phyloP scores from a whole-genome alignment of 306 rosid genomes.

The Castanospermum australe region DNA sequence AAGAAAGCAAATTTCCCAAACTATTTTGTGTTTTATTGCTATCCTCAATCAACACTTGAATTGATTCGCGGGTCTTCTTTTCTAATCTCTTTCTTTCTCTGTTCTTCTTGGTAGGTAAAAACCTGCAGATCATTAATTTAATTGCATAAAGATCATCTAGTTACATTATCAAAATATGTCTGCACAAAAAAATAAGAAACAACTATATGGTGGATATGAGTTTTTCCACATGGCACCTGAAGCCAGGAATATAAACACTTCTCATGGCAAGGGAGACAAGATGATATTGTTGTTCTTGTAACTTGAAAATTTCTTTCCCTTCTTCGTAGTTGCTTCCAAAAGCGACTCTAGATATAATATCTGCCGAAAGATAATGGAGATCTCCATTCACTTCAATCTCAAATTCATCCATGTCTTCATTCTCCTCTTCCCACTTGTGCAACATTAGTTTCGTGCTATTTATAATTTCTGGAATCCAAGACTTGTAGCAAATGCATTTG shows the following conservation, averaged over 20 bases:
- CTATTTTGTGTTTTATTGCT: neutral
- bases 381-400: slow-evolving; percentile 50
- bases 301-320: slow-evolving; percentile 54
- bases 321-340: slow-evolving; percentile 65
- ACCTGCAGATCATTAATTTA: slow-evolving; percentile 26
- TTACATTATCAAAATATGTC: neutral
- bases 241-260: slow-evolving; percentile 61
- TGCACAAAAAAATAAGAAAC: neutral
- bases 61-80: slow-evolving; percentile 37
- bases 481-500: slow-evolving; percentile 13
- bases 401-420: slow-evolving; percentile 47
- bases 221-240: slow-evolving; percentile 31
- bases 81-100: slow-evolving; percentile 48
- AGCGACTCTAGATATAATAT: slow-evolving; percentile 55
- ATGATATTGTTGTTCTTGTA: slow-evolving; percentile 49
- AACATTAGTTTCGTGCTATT: slow-evolving; percentile 37
- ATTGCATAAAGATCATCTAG: neutral
- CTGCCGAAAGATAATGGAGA: slow-evolving; percentile 39
- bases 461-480: slow-evolving; percentile 54
- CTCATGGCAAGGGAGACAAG: slow-evolving; percentile 28
- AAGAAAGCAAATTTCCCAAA: slow-evolving; percentile 41
- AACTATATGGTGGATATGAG: neutral
- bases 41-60: slow-evolving; percentile 31
- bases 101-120: slow-evolving; percentile 58
- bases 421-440: slow-evolving; percentile 47